Base-by-base conservation (phyloP, 2,329 filamentous ascomycete genomes). In the Bipolaris sorokiniana region DNA sequence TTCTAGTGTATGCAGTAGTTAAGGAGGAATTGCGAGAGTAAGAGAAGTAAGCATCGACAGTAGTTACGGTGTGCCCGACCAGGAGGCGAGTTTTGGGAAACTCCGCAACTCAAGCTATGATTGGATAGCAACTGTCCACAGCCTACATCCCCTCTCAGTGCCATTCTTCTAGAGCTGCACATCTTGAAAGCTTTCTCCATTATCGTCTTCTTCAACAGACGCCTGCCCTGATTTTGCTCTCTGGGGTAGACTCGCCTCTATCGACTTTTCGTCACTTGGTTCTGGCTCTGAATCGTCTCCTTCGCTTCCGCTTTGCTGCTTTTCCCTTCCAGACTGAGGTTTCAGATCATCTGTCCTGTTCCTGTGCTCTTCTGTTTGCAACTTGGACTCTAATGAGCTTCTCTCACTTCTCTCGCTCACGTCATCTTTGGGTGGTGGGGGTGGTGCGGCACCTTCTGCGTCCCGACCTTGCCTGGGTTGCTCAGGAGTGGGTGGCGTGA, bases 401-500 rank as follows among this genome's bases (percentile, higher is more conserved):
- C 62, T 59, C 7, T 44, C 52, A 20, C 66, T 67, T 48, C 56
- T 62, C 15, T 70, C 67, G 31, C 66, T 65, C 3, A 66, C 58
- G 13, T 69, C 59, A 47, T 75, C 70, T 62, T 75, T 75, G 2
- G 70, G 72, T 2, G 72, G 71, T n/a, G 73, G 75, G 5, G 72
- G 72, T 16, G 72, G 65, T 15, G 70, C 61, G 51, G 65, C 54
- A n/a, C 62, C 62, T 11, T 69, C 66, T 40, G 65, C 33, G 11
- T 66, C 61, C 26, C 63, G 59, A 22, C 70, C 62, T 45, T 63
- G 69, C 11, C 65, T 72, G 4, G 68, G 61, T 58, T 68, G 61
- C 56, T 83, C 81, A n/a, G 81, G 81, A 3, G 81, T 83, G 0
- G 81, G 81, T 45, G 81, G 81, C 38, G 81, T 83, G 65, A 82